A percentile compares a stretch with the other conserved stretches of the same genome.
phyloP scores from a whole-genome alignment of 345 rosid genomes.

The Xanthoceras sorbifolium region DNA sequence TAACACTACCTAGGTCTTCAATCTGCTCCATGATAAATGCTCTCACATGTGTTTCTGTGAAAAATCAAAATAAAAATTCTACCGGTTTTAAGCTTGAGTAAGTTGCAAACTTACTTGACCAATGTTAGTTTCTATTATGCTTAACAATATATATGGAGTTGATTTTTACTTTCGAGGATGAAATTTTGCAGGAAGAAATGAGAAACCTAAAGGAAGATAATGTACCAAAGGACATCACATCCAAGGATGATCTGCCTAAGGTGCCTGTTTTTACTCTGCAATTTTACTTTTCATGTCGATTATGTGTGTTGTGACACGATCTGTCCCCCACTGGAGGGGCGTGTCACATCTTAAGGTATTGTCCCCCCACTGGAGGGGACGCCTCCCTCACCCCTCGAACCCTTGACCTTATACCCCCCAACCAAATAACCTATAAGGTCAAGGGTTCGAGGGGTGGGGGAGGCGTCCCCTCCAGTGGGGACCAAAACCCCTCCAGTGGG shows the following conservation, averaged over 20 bases:
- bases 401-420: too few relatives aligned
- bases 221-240: constrained; percentile 22
- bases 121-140: not conserved
- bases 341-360: too few relatives aligned
- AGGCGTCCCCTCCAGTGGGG: too few relatives aligned
- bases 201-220: constrained; percentile 34
- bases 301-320: too few relatives aligned
- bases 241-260: constrained; percentile 59
- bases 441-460: too few relatives aligned
- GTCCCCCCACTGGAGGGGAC: too few relatives aligned
- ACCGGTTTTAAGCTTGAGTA: not conserved
- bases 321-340: too few relatives aligned
- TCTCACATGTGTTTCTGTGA: not conserved
- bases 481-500: too few relatives aligned
- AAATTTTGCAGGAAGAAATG: constrained; percentile 50
- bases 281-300: constrained; percentile 7
- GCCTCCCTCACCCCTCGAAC: too few relatives aligned
- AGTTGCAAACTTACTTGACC: constrained; percentile 1
- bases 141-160: not conserved
- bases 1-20: not conserved
- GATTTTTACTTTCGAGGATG: not conserved
- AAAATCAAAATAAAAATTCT: not conserved
- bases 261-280: constrained; percentile 29
- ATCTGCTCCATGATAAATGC: not conserved
- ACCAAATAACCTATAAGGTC: too few relatives aligned